Evolutionary conservation across 2,329 filamentous ascomycete genomes (phyloP).

Genomic region (Fusarium nanum): DNA sequence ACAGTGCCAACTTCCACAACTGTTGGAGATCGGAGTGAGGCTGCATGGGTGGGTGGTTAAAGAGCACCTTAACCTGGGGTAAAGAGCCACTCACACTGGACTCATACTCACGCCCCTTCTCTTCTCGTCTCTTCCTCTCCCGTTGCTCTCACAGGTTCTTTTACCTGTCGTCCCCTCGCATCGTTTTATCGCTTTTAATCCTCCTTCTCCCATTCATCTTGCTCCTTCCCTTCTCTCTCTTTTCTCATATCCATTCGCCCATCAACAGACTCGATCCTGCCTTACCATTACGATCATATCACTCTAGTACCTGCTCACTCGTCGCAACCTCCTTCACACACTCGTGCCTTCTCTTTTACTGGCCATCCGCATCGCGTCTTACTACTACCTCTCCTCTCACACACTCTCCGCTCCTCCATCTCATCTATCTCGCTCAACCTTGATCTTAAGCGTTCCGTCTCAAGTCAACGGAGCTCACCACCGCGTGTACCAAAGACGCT

Average conservation of each 20-base stretch:
- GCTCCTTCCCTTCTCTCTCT: constrained; percentile 34
- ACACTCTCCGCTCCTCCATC: constrained; percentile 7
- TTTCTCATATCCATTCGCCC: background rate
- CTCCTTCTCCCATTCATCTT: constrained; percentile 45
- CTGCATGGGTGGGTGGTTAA: constrained; percentile 31
- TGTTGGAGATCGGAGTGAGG: constrained; percentile 35
- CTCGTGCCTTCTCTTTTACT: constrained; percentile 25
- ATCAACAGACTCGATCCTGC: constrained; percentile 8
- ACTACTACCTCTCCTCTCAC: background rate
- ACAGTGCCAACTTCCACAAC: constrained; percentile 41
- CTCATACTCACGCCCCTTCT: constrained; percentile 39
- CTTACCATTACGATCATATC: constrained; percentile 10
- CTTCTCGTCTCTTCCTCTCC: constrained; percentile 39
- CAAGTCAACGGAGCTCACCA: constrained; percentile 17
- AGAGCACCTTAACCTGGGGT: constrained; percentile 37
- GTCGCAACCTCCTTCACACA: constrained; percentile 14
- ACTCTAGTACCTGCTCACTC: constrained; percentile 10
- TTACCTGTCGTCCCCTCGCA: constrained; percentile 45
- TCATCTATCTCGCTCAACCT: background rate
- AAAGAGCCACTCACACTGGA: constrained; percentile 46
- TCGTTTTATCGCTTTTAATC: constrained; percentile 36
- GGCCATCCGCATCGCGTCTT: constrained; percentile 19
- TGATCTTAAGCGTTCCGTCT: constrained; percentile 14
- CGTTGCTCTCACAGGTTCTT: constrained; percentile 42
- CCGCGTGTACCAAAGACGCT: constrained; percentile 30